A percentile compares a stretch with the other conserved stretches of the same genome.
phyloP scores from a whole-genome alignment of 768 basidiomycete genomes.

The Hericium erinaceus region DNA sequence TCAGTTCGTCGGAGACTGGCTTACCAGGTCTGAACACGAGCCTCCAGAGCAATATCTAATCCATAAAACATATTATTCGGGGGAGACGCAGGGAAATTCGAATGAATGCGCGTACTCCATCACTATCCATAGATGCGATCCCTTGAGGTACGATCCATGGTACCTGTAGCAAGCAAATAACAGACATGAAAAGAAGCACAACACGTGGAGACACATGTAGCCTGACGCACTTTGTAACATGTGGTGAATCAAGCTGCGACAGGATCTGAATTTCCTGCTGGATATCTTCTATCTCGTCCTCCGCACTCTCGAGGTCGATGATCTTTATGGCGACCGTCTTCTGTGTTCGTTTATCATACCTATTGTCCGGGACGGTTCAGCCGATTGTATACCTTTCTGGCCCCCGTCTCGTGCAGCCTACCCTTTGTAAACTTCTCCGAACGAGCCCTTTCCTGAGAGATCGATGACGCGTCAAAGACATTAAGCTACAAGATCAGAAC shows the following conservation, averaged over 20 bases:
- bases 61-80: neutral
- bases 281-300: constrained; percentile 99
- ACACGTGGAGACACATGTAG: constrained; percentile 11
- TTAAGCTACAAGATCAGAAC: constrained; percentile 1
- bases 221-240: constrained; percentile 81
- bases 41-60: constrained; percentile 92
- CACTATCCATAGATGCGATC: constrained; percentile 96
- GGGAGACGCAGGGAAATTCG: no score
- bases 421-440: constrained; percentile 99
- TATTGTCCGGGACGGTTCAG: constrained; percentile 22
- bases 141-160: constrained; percentile 93
- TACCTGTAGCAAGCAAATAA: constrained; percentile 43
- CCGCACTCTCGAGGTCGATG: constrained; percentile 97
- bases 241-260: constrained; percentile 89
- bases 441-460: constrained; percentile 85
- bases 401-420: constrained; percentile 25
- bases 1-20: constrained; percentile 1
- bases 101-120: constrained; percentile 63
- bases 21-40: constrained; percentile 91
- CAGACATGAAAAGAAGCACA: constrained; percentile 4
- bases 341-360: constrained; percentile 92
- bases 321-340: constrained; percentile 99
- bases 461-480: constrained; percentile 7
- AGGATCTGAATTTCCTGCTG: constrained; percentile 98
- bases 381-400: constrained; percentile 2